Base-by-base conservation (phyloP, 371 early-diverging fungal species). In the Saksenaea vasiformis region DNA sequence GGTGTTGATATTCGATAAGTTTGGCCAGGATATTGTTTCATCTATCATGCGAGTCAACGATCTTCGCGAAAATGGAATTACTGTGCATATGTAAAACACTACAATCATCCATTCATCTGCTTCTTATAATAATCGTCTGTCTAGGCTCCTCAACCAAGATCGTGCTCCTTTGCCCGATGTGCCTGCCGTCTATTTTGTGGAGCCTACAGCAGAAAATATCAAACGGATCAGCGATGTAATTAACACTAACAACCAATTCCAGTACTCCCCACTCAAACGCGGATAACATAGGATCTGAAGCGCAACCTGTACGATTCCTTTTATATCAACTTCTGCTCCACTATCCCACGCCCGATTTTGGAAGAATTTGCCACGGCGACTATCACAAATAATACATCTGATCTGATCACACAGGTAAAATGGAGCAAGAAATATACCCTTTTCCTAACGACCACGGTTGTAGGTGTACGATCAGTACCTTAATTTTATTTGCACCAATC, bases 161-260 rank as follows among this genome's bases (percentile, higher is more conserved):
- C 85, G 99, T 41, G 88, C 93, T 56, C 78, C 94, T 10, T 93
- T 99, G 47, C 86, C 92, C 1, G 98, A 98, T 76, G 99, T 97
- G 0, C 98, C 99, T 8, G 99, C 99, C 0, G 83, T 99, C 41
- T 99, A 99, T 79, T 98, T 99, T 83, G 85, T 99, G 0, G 90
- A 94, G 68, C 98, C 98, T 13, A 93, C 91, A 15, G 73, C 85
- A 1, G 94, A 95, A 51, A 96, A 92, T 74, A 85, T 97, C 67
- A 80, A 86, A 51, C 77, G 78, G 38, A 87, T 99, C 37, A 79
- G 83, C 39, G 91, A 96, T 71, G 94, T 93, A 73, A 36, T 28
- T 11, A 10, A 27, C 14, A 53, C 13, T 27, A n/a, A 11, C 56
- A 28, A 3, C 22, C 56, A 55, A 26, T 5, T 15, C 7, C 27